A percentile compares a stretch with the other conserved stretches of the same genome.
These are phyloP conservation scores for Neoascochyta sp. DNA, from an alignment of 2,329 filamentous ascomycete species.

Conservation along the genomic window DNA sequence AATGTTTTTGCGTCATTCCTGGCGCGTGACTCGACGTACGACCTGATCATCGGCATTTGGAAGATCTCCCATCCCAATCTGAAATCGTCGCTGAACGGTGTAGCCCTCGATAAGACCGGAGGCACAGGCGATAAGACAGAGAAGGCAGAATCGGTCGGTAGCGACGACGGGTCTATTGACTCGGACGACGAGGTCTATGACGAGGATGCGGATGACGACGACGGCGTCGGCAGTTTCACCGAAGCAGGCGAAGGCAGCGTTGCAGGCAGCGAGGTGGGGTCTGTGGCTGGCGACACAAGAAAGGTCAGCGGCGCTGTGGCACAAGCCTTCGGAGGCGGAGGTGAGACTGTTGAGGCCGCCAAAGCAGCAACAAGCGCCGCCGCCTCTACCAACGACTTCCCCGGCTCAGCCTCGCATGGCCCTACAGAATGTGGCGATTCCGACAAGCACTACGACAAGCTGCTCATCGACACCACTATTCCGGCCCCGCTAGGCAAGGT, in stretches of 20 bases:
- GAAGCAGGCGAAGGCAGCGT: conserved; percentile 54
- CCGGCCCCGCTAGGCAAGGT: conserved; percentile 87
- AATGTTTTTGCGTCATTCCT: conserved; percentile 96
- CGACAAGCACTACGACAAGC: conserved; percentile 75
- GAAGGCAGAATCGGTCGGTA: conserved; percentile 63
- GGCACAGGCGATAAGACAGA: conserved; percentile 87
- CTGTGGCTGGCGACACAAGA: conserved; percentile 57
- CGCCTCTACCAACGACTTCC: conserved; percentile 62
- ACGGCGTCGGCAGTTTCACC: conserved; percentile 61
- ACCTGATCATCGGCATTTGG: conserved; percentile 97
- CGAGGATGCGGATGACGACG: conserved; percentile 73
- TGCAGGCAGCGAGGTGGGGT: conserved; percentile 50
- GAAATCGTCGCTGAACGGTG: conserved; percentile 86
- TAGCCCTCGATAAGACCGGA: conserved; percentile 64
- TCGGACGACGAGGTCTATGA: conserved; percentile 76
- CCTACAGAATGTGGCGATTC: conserved; percentile 82
- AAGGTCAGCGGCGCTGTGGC: conserved; percentile 64
- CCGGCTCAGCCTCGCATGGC: conserved; percentile 75
- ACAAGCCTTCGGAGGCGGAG: conserved; percentile 38
- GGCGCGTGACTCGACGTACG: conserved; percentile 91
- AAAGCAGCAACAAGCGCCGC: conserved; percentile 42
- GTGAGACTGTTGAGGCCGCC: conserved; percentile 31
- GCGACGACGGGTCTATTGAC: conserved; percentile 51
- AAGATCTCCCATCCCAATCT: conserved; percentile 91
- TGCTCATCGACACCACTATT: conserved; percentile 81